Percentiles rank a stretch among this genome's conserved stretches.
phyloP scores from a whole-genome alignment of 495 filamentous ascomycete genomes.

The Pyrenopolyporus hunteri region DNA sequence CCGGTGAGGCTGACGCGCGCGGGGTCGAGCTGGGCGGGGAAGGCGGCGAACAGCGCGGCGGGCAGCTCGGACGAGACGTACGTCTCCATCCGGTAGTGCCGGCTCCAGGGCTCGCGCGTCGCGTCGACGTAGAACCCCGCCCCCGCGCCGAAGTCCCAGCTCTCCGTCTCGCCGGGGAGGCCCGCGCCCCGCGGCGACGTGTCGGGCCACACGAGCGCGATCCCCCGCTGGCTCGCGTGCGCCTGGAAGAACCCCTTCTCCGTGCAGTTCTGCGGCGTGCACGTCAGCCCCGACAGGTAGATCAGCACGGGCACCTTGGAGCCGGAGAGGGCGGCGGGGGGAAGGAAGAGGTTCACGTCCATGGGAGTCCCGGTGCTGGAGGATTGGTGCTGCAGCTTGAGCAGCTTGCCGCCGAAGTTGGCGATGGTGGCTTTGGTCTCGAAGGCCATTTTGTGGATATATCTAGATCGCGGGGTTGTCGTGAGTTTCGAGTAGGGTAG shows the following conservation, averaged over 20 bases:
- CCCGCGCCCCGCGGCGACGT: constrained; percentile 86
- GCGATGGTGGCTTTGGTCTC: constrained; percentile 87
- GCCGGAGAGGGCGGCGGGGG: constrained; percentile 56
- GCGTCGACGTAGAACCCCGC: constrained; percentile 97
- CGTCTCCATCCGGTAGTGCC: constrained; percentile 88
- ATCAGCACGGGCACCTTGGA: constrained; percentile 82
- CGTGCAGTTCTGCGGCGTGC: constrained; percentile 92
- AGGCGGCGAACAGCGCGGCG: constrained; percentile 65
- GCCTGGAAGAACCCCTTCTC: constrained; percentile 97
- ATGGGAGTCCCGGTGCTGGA: constrained; percentile 71
- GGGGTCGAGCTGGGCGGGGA: constrained; percentile 69
- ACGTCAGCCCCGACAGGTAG: constrained; percentile 93
- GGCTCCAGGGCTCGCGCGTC: constrained; percentile 71
- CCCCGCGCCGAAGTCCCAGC: constrained; percentile 87
- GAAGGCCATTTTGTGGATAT: constrained; percentile 67
- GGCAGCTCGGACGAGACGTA: constrained; percentile 88
- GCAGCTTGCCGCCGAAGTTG: constrained; percentile 92
- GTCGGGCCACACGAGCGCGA: constrained; percentile 92
- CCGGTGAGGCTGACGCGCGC: constrained; percentile 80
- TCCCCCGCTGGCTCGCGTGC: constrained; percentile 72
- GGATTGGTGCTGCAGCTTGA: constrained; percentile 88
- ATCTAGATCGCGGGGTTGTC: background rate
- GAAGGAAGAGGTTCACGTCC: constrained; percentile 73
- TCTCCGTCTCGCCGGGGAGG: constrained; percentile 79
- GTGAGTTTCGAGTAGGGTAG: background rate